Conservation (phyloP, 2,329 filamentous ascomycete species). For the Calonectria naviculata region DNA sequence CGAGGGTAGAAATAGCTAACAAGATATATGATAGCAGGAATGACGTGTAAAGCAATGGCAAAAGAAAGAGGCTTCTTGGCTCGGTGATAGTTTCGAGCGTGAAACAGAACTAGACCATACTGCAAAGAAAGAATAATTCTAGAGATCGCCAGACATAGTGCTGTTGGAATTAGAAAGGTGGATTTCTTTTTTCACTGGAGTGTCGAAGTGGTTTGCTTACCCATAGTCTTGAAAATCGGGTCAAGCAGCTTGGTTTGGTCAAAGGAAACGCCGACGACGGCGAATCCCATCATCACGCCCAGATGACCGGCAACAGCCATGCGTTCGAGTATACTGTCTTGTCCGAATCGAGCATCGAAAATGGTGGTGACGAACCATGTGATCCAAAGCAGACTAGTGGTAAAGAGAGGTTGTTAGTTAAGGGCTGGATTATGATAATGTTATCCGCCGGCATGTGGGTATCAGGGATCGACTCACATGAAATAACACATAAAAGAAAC, state of each 20-base stretch:
- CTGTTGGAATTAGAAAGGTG: neutral
- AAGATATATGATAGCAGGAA: constrained; percentile 1
- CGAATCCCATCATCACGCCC: constrained; percentile 18
- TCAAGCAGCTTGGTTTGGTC: neutral
- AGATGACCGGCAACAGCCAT: constrained; percentile 11
- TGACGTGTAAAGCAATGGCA: neutral
- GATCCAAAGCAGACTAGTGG: constrained; percentile 13
- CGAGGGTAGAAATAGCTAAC: neutral
- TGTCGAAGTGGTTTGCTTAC: too few relatives aligned
- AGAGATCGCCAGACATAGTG: neutral
- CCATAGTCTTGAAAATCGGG: constrained; percentile 14
- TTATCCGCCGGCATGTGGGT: too few relatives aligned
- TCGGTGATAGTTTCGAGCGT: neutral
- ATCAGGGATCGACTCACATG: neutral
- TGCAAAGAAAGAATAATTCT: constrained; percentile 10
- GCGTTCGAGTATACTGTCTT: constrained; percentile 18
- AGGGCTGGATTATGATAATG: too few relatives aligned
- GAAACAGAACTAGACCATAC: constrained; percentile 3
- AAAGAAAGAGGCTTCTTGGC: neutral
- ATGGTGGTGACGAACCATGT: constrained; percentile 17
- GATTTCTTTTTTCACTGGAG: too few relatives aligned
- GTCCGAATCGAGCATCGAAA: constrained; percentile 13
- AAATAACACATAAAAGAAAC: neutral
- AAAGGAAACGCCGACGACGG: constrained; percentile 7
- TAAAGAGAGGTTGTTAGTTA: neutral